Base-by-base conservation (phyloP, 2,329 filamentous ascomycete species). In the Pseudogymnoascus sp. region DNA sequence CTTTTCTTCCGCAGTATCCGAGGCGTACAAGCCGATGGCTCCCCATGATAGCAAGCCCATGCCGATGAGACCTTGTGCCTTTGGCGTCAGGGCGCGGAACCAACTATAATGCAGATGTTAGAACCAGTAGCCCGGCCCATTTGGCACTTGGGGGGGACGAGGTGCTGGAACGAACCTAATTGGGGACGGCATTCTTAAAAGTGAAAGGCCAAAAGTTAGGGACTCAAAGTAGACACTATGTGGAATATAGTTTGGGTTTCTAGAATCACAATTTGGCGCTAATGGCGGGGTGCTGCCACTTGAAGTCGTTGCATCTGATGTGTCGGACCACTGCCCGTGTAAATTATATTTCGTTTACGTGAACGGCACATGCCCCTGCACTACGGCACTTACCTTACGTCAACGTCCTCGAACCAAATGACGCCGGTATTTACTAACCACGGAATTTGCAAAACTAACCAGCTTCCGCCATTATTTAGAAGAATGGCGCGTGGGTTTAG, bases 11-110 rank as follows among this genome's bases (percentile, higher is more conserved):
- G 88, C 85, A 64, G 81, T 80, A 72, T 93, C 89, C 4, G 88
- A 86, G 16, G 90, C 72, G 72, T 88, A 87, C n/a, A 95, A 80
- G 14, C 91, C 93, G 42, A 85, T 77, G 42, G 80, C 77, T 12
- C 90, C 91, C 84, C 91, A 96, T 36, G 84, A 84, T 71, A 96
- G 85, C 68, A 96, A 77, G 69, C 86, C 88, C 60, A 86, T 73
- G 69, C 93, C 93, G 67, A 96, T 81, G 59, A 87, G 77, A 45
- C 90, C 77, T 64, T 89, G 88, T 23, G 89, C 88, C 69, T 83
- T 86, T 16, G 88, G 83, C 3, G 87, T 78, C 62, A 96, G 86
- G 69, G 83, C 85, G 72, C 82, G 86, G 78, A 92, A 96, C 62
- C 86, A 80, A 71, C 86, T 89, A 61, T 12, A 16, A 12, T 10